Evolutionary conservation across 208 protist species (phyloP), one percentile per base, ranked within the genome.

Genomic region (Trypanosoma caninum): DNA sequence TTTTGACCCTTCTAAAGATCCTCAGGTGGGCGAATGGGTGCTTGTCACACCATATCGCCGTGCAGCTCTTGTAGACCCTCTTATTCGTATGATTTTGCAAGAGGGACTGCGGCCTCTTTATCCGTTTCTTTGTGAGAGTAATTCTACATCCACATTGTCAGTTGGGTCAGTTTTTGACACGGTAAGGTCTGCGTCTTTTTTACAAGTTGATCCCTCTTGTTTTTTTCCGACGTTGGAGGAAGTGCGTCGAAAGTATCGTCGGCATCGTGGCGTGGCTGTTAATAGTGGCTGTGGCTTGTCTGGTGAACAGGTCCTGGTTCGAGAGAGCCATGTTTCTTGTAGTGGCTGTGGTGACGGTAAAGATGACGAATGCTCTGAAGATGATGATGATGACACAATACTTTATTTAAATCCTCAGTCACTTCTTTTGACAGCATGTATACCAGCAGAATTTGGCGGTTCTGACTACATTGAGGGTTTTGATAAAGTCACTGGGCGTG

Each of bases 1-100:
- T 35, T 91, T 94, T 53, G 71, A 86, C 35, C 42, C 82, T 14
- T 59, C 64, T 18, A 60, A 40, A 13, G 87, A 94, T 35, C 61
- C 72, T 20, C 84, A 91, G 56, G 73, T 91, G 4, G 87, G 87
- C 1, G 87, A 91, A 27, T 94, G 87, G 84, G 82, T 94, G 35
- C 50, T 91, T n/a, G 62, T 94, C 25, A 70, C 72, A 23, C 80
- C 84, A 23, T 35, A 42, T 38, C 81, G 87, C 11, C 70, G 70
- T 13, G 63, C 40, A 0, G 46, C 68, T 2, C 53, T 91, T 53
- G 65, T 94, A 4, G 44, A 61, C 20, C 87, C 87, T 9, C 67
- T 94, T 28, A 81, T 91, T 28, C 42, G 35, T 4, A 42, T 72
- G 0, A 80, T 72, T 65, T 71, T 84, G 30, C 41, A 65, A 10